Conservation (phyloP, 345 rosid species). For the Acer negundo region DNA sequence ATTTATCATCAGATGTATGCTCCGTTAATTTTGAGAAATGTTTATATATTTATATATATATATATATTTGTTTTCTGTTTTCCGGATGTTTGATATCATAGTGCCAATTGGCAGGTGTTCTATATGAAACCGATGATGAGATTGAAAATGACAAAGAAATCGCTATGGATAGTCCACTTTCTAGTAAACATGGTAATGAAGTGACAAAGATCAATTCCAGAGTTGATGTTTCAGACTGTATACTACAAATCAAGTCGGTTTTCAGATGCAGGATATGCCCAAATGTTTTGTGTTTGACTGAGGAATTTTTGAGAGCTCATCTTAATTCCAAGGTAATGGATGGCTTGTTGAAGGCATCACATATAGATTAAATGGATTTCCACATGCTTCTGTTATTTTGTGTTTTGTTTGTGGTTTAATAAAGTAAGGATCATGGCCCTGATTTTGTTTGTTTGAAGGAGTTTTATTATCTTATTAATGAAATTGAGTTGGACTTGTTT, state of each 20-base stretch:
- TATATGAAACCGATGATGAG: slow-evolving; percentile 39
- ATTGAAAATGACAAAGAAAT: too few relatives aligned
- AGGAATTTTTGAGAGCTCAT: slow-evolving; percentile 65
- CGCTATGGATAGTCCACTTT: too few relatives aligned
- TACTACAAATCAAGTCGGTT: slow-evolving; percentile 67
- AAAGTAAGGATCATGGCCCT: too few relatives aligned
- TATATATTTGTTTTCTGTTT: neutral
- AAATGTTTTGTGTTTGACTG: slow-evolving; percentile 64
- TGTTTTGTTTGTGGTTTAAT: neutral
- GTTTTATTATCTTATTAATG: too few relatives aligned
- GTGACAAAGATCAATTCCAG: neutral
- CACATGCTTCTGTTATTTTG: neutral
- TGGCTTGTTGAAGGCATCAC: neutral
- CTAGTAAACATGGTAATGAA: neutral
- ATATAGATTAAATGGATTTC: neutral
- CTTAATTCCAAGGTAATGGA: slow-evolving; percentile 72
- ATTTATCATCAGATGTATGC: neutral
- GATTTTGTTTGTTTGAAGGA: too few relatives aligned
- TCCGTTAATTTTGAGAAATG: slow-evolving; percentile 1
- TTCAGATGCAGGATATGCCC: slow-evolving; percentile 90
- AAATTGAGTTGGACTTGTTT: too few relatives aligned
- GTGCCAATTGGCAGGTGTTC: slow-evolving; percentile 34
- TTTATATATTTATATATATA: neutral
- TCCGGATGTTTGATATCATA: slow-evolving; percentile 20
- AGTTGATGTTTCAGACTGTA: slow-evolving; percentile 45